A percentile compares a stretch with the other conserved stretches of the same genome.
Evolutionary conservation across 129 eudicot species (phyloP).

Genomic region (Glebionis coronaria): DNA sequence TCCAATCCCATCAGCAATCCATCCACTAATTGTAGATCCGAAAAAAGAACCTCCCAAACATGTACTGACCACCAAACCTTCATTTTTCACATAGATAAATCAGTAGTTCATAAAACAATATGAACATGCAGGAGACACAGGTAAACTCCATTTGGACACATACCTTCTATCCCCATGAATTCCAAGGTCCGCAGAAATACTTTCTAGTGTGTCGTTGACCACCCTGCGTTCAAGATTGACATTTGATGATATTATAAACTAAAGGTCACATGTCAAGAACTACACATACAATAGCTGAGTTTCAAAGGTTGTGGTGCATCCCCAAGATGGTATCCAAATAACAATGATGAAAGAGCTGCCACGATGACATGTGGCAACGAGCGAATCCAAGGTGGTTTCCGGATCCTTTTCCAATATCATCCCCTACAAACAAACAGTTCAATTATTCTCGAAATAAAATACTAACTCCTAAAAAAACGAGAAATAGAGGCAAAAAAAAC

Average conservation of each 20-base stretch:
- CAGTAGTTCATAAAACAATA: constrained; percentile 5
- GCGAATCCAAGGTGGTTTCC: constrained; percentile 71
- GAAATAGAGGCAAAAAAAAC: not conserved
- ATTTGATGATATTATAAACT: not conserved
- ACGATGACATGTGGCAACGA: constrained; percentile 82
- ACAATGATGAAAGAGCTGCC: constrained; percentile 68
- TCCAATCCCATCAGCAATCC: constrained; percentile 81
- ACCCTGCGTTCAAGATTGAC: constrained; percentile 49
- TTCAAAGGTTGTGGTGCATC: constrained; percentile 20
- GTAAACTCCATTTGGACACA: constrained; percentile 5
- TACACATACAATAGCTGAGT: not conserved
- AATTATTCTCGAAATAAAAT: constrained; percentile 12
- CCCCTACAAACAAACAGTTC: constrained; percentile 26
- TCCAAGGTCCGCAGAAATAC: constrained; percentile 53
- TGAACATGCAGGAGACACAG: not conserved
- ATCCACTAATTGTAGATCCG: constrained; percentile 80
- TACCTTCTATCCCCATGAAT: constrained; percentile 81
- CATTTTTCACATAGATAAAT: constrained; percentile 18
- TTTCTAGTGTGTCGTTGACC: constrained; percentile 78
- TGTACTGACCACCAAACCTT: constrained; percentile 91
- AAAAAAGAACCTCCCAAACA: constrained; percentile 84
- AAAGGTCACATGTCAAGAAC: constrained; percentile 13
- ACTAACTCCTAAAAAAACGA: constrained; percentile 11
- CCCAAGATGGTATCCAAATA: constrained; percentile 94
- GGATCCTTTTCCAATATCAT: constrained; percentile 41